phyloP scores from a whole-genome alignment of 305 asterid species.

The Fraxinus platypoda region DNA sequence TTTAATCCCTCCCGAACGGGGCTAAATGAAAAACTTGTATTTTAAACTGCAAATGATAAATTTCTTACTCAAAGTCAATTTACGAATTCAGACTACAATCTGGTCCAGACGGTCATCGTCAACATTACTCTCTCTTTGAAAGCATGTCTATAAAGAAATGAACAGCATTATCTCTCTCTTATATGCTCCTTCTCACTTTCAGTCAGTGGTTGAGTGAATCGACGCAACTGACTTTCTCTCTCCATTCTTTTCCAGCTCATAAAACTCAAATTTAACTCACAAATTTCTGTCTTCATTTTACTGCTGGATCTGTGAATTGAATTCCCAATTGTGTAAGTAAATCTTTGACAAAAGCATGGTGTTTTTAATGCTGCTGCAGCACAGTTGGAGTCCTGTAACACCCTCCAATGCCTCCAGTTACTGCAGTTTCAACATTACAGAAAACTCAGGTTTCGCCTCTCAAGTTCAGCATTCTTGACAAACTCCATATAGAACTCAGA shows the following conservation, averaged over 20 bases:
- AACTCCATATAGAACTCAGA: slow-evolving; percentile 17
- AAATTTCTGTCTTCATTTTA: not conserved
- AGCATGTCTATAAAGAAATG: not conserved
- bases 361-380: slow-evolving; percentile 21
- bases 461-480: slow-evolving; percentile 33
- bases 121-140: not conserved
- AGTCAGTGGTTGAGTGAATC: not conserved
- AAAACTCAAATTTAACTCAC: not conserved
- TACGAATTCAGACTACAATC: too few species aligned
- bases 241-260: not conserved
- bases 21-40: too few species aligned
- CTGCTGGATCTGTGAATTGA: not conserved
- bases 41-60: too few species aligned
- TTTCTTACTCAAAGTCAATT: too few species aligned
- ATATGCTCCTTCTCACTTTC: not conserved
- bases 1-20: too few species aligned
- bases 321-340: not conserved
- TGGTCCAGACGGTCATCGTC: not conserved
- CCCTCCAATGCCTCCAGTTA: slow-evolving; percentile 6
- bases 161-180: not conserved
- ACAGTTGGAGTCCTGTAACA: not conserved
- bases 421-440: slow-evolving; percentile 27
- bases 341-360: slow-evolving; percentile 37
- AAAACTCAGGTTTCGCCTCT: slow-evolving; percentile 27
- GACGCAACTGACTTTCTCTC: not conserved